Base-by-base conservation (phyloP, 768 basidiomycete genomes). In the Galerina marginata region DNA sequence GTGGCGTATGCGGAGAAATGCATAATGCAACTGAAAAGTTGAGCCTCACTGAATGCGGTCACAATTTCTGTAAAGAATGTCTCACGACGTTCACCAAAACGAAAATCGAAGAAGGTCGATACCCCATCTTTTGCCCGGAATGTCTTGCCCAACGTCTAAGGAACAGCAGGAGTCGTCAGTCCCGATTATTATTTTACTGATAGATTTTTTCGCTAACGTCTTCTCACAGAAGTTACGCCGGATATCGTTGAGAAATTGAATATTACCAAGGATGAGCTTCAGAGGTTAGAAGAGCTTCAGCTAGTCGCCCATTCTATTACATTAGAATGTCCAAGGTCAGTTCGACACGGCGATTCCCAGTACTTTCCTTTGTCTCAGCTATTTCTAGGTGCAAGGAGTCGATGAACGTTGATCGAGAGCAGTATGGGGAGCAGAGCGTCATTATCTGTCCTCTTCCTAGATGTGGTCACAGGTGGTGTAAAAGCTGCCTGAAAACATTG, bases 381-480 rank as follows among this genome's bases (percentile, higher is more conserved):
- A 33, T 16, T 52, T 38, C 4, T 25, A 89, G 88, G 63, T 89
- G 87, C 65, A 68, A 74, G 16, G 69, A 79, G 16, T 75, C 80
- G 1, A 70, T 80, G 14, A 81, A 79, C 54, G 81, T 89, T 12
- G 86, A 85, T 64, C 79, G 80, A 26, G 64, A 71, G 39, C 84
- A 87, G 56, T 78, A 82, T 59, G 67, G 72, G 10, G 73, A 73
- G 2, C 67, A 69, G 12, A 69, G 71, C 36, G 75, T 78, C 23
- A 70, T 89, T 38, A 68, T 72, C 10, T 89, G 88, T 60, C 86
- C 85, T 3, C 67, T 81, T 36, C 73, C 68, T 0, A 69, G 71
- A 15, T 89, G 88, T 57, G 66, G 71, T 0, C 71, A 85, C 62
- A 72, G 77, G 6, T 89, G 87, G 88, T 89, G 88, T 71, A 89